Base-by-base conservation (phyloP, 331 rosid genomes). In the Quercus phellos region DNA sequence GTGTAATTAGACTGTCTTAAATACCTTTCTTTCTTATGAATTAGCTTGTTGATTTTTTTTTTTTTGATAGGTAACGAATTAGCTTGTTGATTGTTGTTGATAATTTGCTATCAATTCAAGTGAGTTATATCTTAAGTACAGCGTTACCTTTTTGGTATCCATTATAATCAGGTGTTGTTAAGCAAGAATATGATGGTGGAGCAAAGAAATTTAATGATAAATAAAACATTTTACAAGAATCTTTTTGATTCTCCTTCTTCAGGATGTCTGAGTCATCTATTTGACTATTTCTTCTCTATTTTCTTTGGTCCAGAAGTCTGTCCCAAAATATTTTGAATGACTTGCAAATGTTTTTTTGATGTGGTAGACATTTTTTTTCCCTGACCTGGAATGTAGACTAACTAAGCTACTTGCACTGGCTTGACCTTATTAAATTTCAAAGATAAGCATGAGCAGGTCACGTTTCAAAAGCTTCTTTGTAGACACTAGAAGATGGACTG, bases 31-130 rank as follows among this genome's bases (percentile, higher is more conserved):
- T 13, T 64, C 14, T 66, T 5, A 66, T 26, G 50, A 30, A 17
- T 29, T 66, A 32, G 51, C 70, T 34, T 66, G 14, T 64, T 6
- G 70, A 14, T 30, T 27, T 35, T 32, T 38, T 35, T 22, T 7
- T 38, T 38, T 38, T 38, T 0, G 46, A 38, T 38, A 38, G 12
- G 3, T 38, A 38, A 66, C 16, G 50, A 32, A 30, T 29, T 66
- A 32, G 51, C 71, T 34, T 66, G 24, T 66, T 6, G 70, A 21
- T 58, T 29, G 68, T 68, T 22, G 27, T 55, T 5, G 29, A 59
- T 50, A 67, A 27, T 54, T 46, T 38, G 17, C 72, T 76, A 73
- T 79, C 66, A 19, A 70, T 69, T 73, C 22, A 60, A 68, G 55
- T 6, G 13, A 53, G 63, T 78, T 70, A 53, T 50, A 21, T 70